Conservation (phyloP, 2,329 filamentous ascomycete genomes). For the Exophiala alcalophila region DNA sequence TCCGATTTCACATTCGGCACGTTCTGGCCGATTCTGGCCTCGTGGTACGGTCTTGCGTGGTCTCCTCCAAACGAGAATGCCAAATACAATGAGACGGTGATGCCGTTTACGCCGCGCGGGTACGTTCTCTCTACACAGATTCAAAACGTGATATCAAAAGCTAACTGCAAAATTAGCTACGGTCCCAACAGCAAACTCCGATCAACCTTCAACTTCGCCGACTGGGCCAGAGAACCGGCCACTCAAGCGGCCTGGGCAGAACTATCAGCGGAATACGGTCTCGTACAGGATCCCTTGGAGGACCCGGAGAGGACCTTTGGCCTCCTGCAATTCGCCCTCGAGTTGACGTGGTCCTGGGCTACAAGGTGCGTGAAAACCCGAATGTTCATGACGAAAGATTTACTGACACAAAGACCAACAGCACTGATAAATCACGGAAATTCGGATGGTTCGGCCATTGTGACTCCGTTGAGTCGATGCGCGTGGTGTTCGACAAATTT, state of each 20-base stretch:
- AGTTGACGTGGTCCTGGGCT: slow-evolving; percentile 20
- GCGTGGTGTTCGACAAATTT: slow-evolving; percentile 44
- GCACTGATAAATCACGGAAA: slow-evolving; percentile 47
- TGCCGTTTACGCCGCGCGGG: slow-evolving; percentile 16
- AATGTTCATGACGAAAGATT: background rate
- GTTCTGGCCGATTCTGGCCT: slow-evolving; percentile 32
- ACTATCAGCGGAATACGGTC: slow-evolving; percentile 32
- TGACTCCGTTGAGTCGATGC: slow-evolving; percentile 45
- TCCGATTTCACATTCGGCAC: slow-evolving; percentile 30
- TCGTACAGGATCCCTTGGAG: slow-evolving; percentile 14
- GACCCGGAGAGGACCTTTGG: slow-evolving; percentile 20
- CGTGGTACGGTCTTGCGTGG: slow-evolving; percentile 32
- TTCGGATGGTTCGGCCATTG: slow-evolving; percentile 49
- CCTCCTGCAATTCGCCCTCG: slow-evolving; percentile 19
- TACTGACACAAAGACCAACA: slow-evolving; percentile 16
- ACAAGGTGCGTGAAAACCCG: slow-evolving; percentile 9
- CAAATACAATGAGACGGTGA: slow-evolving; percentile 13
- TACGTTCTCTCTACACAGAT: slow-evolving; percentile 14
- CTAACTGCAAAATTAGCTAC: slow-evolving; percentile 34
- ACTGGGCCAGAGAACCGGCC: slow-evolving; percentile 47
- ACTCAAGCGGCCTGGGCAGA: slow-evolving; percentile 47
- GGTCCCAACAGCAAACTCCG: slow-evolving; percentile 43
- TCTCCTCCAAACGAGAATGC: slow-evolving; percentile 1
- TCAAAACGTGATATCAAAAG: slow-evolving; percentile 4
- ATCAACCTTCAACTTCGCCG: slow-evolving; percentile 41